A percentile compares a stretch with the other conserved stretches of the same genome.
These are phyloP conservation scores for Ostreobium quekettii DNA, from an alignment of 139 green algal genomes.

Conservation along the genomic window DNA sequence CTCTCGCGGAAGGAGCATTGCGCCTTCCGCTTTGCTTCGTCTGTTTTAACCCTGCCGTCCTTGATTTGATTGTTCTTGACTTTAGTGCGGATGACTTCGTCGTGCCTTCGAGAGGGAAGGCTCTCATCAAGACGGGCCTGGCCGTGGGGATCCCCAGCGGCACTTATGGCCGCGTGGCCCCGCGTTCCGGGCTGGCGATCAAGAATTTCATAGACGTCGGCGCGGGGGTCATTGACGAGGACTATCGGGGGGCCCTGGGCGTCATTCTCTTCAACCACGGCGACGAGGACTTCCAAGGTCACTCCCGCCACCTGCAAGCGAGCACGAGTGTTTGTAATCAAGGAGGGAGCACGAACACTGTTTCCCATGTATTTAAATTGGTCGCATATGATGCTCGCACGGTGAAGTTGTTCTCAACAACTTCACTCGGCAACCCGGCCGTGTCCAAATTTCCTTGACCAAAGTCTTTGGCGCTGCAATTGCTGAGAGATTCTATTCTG, in stretches of 20 bases:
- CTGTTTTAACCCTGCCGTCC: neutral
- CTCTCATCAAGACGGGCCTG: slow-evolving; percentile 79
- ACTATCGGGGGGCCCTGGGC: slow-evolving; percentile 88
- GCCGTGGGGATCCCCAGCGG: slow-evolving; percentile 74
- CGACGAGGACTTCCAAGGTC: slow-evolving; percentile 75
- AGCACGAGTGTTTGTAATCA: too few species aligned
- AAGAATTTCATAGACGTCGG: slow-evolving; percentile 97
- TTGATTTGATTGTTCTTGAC: neutral
- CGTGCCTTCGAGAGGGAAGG: slow-evolving; percentile 79
- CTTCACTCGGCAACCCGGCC: too few species aligned
- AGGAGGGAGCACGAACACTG: too few species aligned
- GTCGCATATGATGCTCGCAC: too few species aligned
- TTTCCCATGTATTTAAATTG: too few species aligned
- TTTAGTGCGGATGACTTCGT: slow-evolving; percentile 74
- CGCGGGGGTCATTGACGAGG: slow-evolving; percentile 93
- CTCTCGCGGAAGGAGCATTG: neutral
- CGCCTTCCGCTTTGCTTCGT: neutral
- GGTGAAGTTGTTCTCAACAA: too few species aligned
- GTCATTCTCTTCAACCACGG: slow-evolving; percentile 97
- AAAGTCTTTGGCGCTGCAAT: too few species aligned
- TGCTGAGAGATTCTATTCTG: too few species aligned
- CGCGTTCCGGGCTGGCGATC: slow-evolving; percentile 84
- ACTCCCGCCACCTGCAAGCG: too few species aligned
- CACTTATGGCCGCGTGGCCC: slow-evolving; percentile 92
- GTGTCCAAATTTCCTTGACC: too few species aligned